These are phyloP conservation scores for Aspergillus sp. DNA, from an alignment of 2,329 filamentous ascomycete species.

Conservation along the genomic window DNA sequence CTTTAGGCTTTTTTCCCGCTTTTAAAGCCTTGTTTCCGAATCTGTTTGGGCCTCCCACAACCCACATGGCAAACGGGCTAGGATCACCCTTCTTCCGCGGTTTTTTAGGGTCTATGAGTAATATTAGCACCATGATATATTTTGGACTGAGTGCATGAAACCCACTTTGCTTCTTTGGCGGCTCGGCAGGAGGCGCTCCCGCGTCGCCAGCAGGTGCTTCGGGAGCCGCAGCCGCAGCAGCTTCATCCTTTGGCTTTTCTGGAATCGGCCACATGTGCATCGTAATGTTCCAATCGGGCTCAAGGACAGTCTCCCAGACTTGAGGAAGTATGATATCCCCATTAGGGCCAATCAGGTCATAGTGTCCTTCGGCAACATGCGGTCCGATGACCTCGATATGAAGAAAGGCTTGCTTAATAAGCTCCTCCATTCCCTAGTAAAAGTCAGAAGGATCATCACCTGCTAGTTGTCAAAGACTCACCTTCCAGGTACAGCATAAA, in stretches of 20 bases:
- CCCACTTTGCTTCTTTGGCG: conserved; percentile 43
- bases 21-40: conserved; percentile 47
- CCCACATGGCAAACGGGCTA: conserved; percentile 49
- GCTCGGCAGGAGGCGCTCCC: conserved; percentile 24
- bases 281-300: conserved; percentile 74
- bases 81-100: conserved; percentile 33
- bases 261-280: conserved; percentile 71
- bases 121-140: background rate
- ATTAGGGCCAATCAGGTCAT: conserved; percentile 77
- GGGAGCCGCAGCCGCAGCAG: conserved; percentile 31
- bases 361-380: conserved; percentile 77
- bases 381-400: conserved; percentile 77
- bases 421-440: conserved; percentile 76
- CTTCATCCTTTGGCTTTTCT: conserved; percentile 52
- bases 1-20: conserved; percentile 52
- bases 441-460: conserved; percentile 11
- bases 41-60: conserved; percentile 43
- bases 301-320: conserved; percentile 79
- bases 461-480: conserved; percentile 53
- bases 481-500: conserved; percentile 80
- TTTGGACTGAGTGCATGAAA: background rate
- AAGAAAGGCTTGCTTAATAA: conserved; percentile 82
- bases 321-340: conserved; percentile 81
- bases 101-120: conserved; percentile 37
- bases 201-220: conserved; percentile 21